Base-by-base conservation (phyloP, 2,329 filamentous ascomycete species). In the Coccinonectria pachysandricola region DNA sequence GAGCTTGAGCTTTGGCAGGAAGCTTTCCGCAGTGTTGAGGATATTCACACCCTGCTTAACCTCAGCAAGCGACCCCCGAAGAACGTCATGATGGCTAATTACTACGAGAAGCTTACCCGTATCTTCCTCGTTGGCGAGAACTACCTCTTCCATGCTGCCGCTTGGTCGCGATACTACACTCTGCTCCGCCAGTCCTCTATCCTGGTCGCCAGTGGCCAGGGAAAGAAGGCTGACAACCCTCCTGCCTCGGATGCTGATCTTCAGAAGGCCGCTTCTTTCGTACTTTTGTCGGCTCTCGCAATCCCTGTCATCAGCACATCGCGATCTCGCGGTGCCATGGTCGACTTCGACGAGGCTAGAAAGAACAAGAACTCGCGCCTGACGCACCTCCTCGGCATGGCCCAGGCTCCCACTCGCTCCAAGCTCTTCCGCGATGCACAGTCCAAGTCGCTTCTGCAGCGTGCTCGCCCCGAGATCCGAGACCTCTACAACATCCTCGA, bases 71-170 rank as follows among this genome's bases (percentile, higher is more conserved):
- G 91, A 30, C 87, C 87, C 19, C 80, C 91, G 28, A 96, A 96
- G 79, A 95, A 95, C 56, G 71, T 95, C 53, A 96, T 98, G 91
- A 98, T 98, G 91, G 91, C 91, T 62, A 98, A 96, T 68, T 98
- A 98, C 71, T 98, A 96, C 61, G 91, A 98, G 71, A 96, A 96
- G 66, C 77, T 98, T 32, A 95, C 91, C 20, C 78, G 87, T 40
- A 98, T 98, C 57, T 98, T 98, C 71, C 75, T 98, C 37, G 91
- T 96, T 42, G 93, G 88, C 57, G 91, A 96, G 64, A 98, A 98
- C 69, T 96, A 96, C 57, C 77, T 98, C 23, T 98, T 98, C 77
- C 91, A 98, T 54, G 91, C 91, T 43, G 91, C 91, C 28, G 86
- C 91, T 36, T 98, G 86, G 85, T 92, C 86, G 45, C 75, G 88